Conservation (phyloP, 257 asterid genomes). For the Lavandula angustifolia region DNA sequence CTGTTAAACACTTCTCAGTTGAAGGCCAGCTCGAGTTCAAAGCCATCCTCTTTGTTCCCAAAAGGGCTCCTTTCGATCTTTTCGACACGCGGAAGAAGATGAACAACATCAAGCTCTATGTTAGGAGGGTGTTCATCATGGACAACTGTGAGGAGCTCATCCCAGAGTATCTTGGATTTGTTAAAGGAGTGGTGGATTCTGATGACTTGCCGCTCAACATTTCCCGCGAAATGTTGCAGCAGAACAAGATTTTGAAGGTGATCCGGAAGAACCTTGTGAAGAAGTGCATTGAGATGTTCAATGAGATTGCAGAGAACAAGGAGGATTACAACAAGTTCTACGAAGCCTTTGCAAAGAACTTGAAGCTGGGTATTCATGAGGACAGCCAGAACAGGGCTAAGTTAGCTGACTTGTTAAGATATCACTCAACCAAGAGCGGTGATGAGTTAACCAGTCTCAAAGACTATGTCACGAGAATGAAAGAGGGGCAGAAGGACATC, state of each 20-base stretch:
- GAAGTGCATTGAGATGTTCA: conserved; percentile 52
- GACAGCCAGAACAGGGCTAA: conserved; percentile 49
- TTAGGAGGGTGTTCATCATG: conserved; percentile 52
- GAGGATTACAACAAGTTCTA: conserved; percentile 49
- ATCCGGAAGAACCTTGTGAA: conserved; percentile 48
- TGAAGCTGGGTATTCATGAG: conserved; percentile 50
- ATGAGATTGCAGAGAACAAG: conserved; percentile 48
- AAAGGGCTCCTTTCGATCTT: conserved; percentile 49
- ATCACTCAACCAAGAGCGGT: conserved; percentile 44
- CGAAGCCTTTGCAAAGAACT: conserved; percentile 49
- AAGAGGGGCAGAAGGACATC: conserved; percentile 46
- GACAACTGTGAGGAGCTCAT: conserved; percentile 54
- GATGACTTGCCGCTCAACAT: conserved; percentile 50
- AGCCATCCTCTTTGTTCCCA: conserved; percentile 47
- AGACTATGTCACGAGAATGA: conserved; percentile 49
- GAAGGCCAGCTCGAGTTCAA: conserved; percentile 53
- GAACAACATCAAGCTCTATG: conserved; percentile 52
- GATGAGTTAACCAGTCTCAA: conserved; percentile 49
- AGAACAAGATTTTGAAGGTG: conserved; percentile 46
- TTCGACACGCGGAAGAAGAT: conserved; percentile 44
- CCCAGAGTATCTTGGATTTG: conserved; percentile 46
- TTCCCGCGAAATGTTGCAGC: conserved; percentile 47
- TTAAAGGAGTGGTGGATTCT: conserved; percentile 50
- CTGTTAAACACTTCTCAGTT: conserved; percentile 51
- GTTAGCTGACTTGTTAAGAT: conserved; percentile 44